These are phyloP conservation scores for Eimeria maxima DNA, from an alignment of 169 alveolate species.

Conservation along the genomic window DNA sequence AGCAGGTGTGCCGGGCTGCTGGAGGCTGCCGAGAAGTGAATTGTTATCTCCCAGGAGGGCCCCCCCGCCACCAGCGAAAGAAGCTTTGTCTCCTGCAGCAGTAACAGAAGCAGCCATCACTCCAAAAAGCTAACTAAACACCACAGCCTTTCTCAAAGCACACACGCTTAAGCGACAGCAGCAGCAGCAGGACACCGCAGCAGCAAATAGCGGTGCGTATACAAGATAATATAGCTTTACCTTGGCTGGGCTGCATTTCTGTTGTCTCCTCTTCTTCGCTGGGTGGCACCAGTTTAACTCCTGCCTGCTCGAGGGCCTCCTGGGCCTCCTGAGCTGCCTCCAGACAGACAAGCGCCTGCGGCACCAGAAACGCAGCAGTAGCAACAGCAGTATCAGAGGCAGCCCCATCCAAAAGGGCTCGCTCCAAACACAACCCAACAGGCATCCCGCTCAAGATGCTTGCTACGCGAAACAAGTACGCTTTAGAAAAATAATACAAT, in stretches of 20 bases:
- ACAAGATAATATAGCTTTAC: background rate
- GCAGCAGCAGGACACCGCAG: constrained; percentile 39
- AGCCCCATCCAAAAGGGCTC: background rate
- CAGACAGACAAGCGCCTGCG: constrained; percentile 39
- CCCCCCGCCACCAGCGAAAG: constrained; percentile 26
- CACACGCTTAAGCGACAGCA: background rate
- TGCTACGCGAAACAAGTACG: background rate
- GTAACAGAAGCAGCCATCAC: background rate
- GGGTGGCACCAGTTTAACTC: constrained; percentile 47
- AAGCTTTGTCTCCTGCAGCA: constrained; percentile 20
- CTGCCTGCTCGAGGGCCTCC: constrained; percentile 72
- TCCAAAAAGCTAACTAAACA: background rate
- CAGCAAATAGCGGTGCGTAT: background rate
- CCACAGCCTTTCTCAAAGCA: background rate
- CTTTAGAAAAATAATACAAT: no score
- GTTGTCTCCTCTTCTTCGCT: constrained; percentile 52
- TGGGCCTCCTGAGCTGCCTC: constrained; percentile 76
- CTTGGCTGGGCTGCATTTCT: constrained; percentile 32
- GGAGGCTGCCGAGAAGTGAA: constrained; percentile 6
- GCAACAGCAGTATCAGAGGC: constrained; percentile 17
- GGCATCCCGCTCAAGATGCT: background rate
- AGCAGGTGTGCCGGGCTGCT: constrained; percentile 34
- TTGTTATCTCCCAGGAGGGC: constrained; percentile 9
- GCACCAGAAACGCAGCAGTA: background rate
- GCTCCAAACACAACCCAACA: background rate